These are phyloP conservation scores for Pyronema omphalodes DNA, from an alignment of 495 filamentous ascomycete species.

Conservation along the genomic window DNA sequence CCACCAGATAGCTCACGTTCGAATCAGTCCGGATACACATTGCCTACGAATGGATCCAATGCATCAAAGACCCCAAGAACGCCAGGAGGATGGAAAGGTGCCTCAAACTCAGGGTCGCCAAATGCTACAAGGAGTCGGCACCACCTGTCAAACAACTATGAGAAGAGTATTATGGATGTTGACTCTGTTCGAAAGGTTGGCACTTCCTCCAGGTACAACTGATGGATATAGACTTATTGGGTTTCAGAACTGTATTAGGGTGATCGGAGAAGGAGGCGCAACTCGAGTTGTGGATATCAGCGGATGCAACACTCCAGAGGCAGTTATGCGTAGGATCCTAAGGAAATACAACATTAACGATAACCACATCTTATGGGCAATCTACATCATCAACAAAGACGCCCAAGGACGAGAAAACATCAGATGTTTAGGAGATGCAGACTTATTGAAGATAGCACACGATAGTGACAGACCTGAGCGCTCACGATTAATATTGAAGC, in stretches of 20 bases:
- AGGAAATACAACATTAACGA: slow-evolving; percentile 51
- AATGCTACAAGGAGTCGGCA: slow-evolving; percentile 13
- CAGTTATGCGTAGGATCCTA: slow-evolving; percentile 69
- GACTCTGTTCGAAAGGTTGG: slow-evolving; percentile 20
- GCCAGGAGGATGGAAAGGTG: slow-evolving; percentile 13
- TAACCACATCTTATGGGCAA: slow-evolving; percentile 63
- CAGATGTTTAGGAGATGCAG: slow-evolving; percentile 59
- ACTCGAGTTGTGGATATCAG: slow-evolving; percentile 82
- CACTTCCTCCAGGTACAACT: not conserved
- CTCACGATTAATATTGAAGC: slow-evolving; percentile 67
- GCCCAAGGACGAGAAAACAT: slow-evolving; percentile 59
- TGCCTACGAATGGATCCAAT: slow-evolving; percentile 12
- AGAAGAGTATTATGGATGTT: slow-evolving; percentile 23
- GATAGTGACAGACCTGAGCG: slow-evolving; percentile 59
- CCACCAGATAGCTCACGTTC: slow-evolving; percentile 15
- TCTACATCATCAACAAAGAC: slow-evolving; percentile 64
- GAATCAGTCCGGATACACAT: slow-evolving; percentile 6
- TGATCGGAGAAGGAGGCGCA: slow-evolving; percentile 78
- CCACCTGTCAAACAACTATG: slow-evolving; percentile 21
- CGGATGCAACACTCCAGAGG: slow-evolving; percentile 73
- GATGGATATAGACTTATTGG: not conserved
- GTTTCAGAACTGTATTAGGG: slow-evolving; percentile 26
- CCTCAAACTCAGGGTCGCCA: slow-evolving; percentile 8
- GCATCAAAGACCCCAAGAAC: slow-evolving; percentile 19
- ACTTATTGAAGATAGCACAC: slow-evolving; percentile 69